phyloP scores from a whole-genome alignment of 768 basidiomycete species.

The Tricholoma sp. region DNA sequence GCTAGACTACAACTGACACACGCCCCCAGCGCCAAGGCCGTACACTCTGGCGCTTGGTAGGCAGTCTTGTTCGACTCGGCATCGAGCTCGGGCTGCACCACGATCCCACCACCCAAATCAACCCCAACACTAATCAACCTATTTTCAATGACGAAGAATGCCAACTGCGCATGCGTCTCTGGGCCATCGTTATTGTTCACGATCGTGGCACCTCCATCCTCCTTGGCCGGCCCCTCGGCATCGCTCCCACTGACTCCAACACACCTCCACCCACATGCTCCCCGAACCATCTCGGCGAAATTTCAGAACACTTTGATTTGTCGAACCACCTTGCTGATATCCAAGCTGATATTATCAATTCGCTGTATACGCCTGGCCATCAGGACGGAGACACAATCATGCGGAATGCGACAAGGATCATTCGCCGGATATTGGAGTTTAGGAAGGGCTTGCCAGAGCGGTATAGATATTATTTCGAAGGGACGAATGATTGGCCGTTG shows the following conservation, averaged over 20 bases:
- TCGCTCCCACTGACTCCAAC: slow-evolving; percentile 78
- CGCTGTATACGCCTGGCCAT: slow-evolving; percentile 72
- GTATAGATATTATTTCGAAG: slow-evolving; percentile 74
- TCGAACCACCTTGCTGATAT: slow-evolving; percentile 77
- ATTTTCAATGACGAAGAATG: slow-evolving; percentile 74
- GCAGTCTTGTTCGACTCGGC: slow-evolving; percentile 75
- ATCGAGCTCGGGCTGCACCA: slow-evolving; percentile 86
- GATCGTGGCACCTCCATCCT: slow-evolving; percentile 87
- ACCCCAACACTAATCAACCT: slow-evolving; percentile 30
- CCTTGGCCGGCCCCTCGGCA: slow-evolving; percentile 79
- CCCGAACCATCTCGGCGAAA: slow-evolving; percentile 37
- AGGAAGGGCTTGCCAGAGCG: slow-evolving; percentile 62
- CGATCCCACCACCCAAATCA: slow-evolving; percentile 65
- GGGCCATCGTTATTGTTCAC: slow-evolving; percentile 82
- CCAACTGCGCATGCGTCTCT: slow-evolving; percentile 74
- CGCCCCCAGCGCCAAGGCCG: slow-evolving; percentile 73
- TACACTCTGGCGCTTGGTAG: slow-evolving; percentile 83
- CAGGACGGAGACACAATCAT: slow-evolving; percentile 67
- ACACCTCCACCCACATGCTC: slow-evolving; percentile 64
- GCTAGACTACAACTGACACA: slow-evolving; percentile 5
- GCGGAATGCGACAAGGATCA: slow-evolving; percentile 74
- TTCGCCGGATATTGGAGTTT: slow-evolving; percentile 72
- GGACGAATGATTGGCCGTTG: slow-evolving; percentile 68
- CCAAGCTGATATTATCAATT: slow-evolving; percentile 87
- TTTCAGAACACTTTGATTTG: slow-evolving; percentile 76